Percentiles rank a stretch among this genome's conserved stretches.
phyloP scores from a whole-genome alignment of 768 basidiomycete genomes.

The Sarcomyxa edulis region DNA sequence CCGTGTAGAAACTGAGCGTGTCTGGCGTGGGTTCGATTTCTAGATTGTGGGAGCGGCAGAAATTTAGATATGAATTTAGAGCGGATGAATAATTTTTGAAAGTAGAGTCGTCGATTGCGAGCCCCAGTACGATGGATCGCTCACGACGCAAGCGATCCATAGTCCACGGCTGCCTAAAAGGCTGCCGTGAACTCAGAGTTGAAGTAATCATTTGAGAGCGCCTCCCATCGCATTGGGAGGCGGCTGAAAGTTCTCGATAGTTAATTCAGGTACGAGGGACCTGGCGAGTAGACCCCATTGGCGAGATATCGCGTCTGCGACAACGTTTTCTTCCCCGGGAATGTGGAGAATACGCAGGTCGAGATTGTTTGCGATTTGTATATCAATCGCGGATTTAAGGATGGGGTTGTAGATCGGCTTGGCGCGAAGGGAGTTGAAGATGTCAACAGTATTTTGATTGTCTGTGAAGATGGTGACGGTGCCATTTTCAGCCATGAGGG shows the following conservation, averaged over 20 bases:
- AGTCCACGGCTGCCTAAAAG: conserved; percentile 26
- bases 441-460: conserved; percentile 21
- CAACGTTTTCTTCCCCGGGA: conserved; percentile 13
- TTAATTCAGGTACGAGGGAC: neutral
- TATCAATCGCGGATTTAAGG: conserved; percentile 16
- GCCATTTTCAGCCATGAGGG: neutral
- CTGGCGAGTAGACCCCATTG: neutral
- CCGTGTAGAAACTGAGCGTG: conserved; percentile 27
- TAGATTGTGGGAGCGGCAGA: conserved; percentile 21
- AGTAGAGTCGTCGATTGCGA: conserved; percentile 16
- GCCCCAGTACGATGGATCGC: conserved; percentile 16
- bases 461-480: conserved; percentile 21
- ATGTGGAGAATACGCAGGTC: conserved; percentile 19
- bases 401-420: conserved; percentile 17
- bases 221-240: conserved; percentile 24
- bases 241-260: conserved; percentile 12
- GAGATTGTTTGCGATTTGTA: conserved; percentile 4
- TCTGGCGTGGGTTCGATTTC: conserved; percentile 24
- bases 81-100: conserved; percentile 20
- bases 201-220: conserved; percentile 12
- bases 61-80: conserved; percentile 26
- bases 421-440: conserved; percentile 20
- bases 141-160: conserved; percentile 23
- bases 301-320: conserved; percentile 24
- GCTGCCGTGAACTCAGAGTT: conserved; percentile 21